A percentile compares a stretch with the other conserved stretches of the same genome.
These are phyloP conservation scores for Hyaloscypha variabilis DNA, from an alignment of 495 filamentous ascomycete species.

Conservation along the genomic window DNA sequence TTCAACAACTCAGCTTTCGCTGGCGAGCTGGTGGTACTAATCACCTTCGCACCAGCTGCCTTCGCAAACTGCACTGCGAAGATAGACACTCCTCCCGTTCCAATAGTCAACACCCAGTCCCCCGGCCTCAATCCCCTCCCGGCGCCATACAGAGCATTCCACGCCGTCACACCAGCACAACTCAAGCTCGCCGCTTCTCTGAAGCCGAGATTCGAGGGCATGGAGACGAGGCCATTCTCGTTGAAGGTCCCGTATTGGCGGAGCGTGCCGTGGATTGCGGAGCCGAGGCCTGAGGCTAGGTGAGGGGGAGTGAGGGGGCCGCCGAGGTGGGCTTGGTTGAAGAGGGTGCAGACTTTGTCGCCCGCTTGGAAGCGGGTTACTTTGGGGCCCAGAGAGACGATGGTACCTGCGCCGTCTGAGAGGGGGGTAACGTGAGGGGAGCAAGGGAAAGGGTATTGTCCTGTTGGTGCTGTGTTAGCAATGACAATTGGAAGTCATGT, in stretches of 20 bases:
- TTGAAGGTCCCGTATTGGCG: conserved; percentile 72
- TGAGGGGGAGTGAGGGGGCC: conserved; percentile 52
- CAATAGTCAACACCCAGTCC: conserved; percentile 74
- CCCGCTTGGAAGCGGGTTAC: conserved; percentile 64
- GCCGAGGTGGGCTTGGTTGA: conserved; percentile 76
- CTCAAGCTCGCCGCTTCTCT: conserved; percentile 67
- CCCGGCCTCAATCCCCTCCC: conserved; percentile 63
- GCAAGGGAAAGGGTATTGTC: conserved; percentile 67
- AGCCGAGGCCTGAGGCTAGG: conserved; percentile 64
- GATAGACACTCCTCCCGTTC: conserved; percentile 80
- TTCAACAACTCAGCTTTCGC: conserved; percentile 68
- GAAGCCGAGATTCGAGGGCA: conserved; percentile 62
- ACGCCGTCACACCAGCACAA: conserved; percentile 78
- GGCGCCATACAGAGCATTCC: conserved; percentile 82
- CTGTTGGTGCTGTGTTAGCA: conserved; percentile 39
- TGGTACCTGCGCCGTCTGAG: conserved; percentile 79
- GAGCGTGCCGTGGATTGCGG: conserved; percentile 69
- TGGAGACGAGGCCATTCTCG: conserved; percentile 68
- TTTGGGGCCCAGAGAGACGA: conserved; percentile 67
- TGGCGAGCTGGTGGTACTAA: conserved; percentile 74
- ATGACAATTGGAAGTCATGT: not conserved
- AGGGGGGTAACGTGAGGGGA: conserved; percentile 61
- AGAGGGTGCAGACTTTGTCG: conserved; percentile 73
- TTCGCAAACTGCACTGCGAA: conserved; percentile 86
- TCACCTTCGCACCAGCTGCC: conserved; percentile 77